Conservation (phyloP, 2,329 filamentous ascomycete genomes). For the Aspergillus amoenus region DNA sequence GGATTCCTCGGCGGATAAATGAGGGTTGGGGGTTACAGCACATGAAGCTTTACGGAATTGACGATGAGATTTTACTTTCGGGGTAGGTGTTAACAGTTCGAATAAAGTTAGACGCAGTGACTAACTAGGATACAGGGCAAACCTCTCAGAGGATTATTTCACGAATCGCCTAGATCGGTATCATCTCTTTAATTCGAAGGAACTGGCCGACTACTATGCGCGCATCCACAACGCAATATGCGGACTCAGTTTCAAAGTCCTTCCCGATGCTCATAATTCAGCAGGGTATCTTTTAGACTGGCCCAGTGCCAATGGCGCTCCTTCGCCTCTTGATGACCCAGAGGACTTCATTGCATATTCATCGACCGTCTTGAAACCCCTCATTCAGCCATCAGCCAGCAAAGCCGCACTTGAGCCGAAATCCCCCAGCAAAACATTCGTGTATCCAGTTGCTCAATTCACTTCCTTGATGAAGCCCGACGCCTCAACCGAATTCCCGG, state of each 20-base stretch:
- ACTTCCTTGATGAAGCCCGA: slow-evolving; percentile 78
- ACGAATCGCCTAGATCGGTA: slow-evolving; percentile 94
- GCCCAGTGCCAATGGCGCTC: slow-evolving; percentile 71
- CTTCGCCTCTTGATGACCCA: slow-evolving; percentile 71
- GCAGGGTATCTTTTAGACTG: slow-evolving; percentile 63
- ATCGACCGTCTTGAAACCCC: slow-evolving; percentile 62
- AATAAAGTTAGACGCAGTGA: not conserved
- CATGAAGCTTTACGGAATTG: slow-evolving; percentile 97
- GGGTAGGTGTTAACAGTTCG: slow-evolving; percentile 54
- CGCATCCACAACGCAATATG: slow-evolving; percentile 74
- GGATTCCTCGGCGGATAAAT: slow-evolving; percentile 86
- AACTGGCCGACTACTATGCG: slow-evolving; percentile 79
- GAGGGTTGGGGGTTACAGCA: slow-evolving; percentile 98
- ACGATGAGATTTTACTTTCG: slow-evolving; percentile 93
- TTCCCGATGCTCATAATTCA: slow-evolving; percentile 51
- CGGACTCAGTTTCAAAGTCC: slow-evolving; percentile 76
- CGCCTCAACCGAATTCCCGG: slow-evolving; percentile 83
- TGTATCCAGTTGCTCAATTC: slow-evolving; percentile 86
- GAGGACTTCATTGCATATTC: slow-evolving; percentile 68
- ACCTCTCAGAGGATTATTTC: slow-evolving; percentile 91
- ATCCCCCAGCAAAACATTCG: slow-evolving; percentile 61
- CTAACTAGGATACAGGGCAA: slow-evolving; percentile 57
- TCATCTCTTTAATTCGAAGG: slow-evolving; percentile 78
- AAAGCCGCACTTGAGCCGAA: slow-evolving; percentile 31
- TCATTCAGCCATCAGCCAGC: slow-evolving; percentile 58